Conservation (phyloP, 371 early-diverging fungal species). For the Quaeritorhiza haematococci region DNA sequence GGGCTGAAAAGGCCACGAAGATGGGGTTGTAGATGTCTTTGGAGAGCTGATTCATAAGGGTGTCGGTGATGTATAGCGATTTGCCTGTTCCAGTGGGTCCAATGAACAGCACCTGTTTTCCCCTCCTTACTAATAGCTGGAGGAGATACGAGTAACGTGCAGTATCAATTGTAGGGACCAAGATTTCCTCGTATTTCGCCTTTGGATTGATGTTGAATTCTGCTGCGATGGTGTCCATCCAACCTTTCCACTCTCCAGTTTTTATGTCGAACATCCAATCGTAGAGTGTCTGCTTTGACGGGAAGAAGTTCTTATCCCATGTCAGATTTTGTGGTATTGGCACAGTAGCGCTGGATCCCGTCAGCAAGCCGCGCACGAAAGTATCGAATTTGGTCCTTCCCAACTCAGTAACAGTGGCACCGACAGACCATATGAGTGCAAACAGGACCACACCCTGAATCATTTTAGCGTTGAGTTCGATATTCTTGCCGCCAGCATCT, state of each 20-base stretch:
- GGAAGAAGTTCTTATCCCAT: background rate
- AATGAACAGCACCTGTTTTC: constrained; percentile 42
- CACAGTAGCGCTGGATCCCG: constrained; percentile 13
- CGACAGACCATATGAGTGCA: constrained; percentile 37
- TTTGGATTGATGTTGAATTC: constrained; percentile 39
- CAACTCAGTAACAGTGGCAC: constrained; percentile 35
- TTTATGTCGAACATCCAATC: constrained; percentile 38
- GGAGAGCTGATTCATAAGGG: constrained; percentile 31
- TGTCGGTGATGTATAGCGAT: constrained; percentile 45
- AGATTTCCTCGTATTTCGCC: constrained; percentile 44
- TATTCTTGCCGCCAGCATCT: constrained; percentile 11
- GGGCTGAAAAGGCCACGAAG: constrained; percentile 50
- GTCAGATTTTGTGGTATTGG: background rate
- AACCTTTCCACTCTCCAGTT: constrained; percentile 37
- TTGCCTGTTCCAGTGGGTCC: constrained; percentile 53
- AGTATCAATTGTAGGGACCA: constrained; percentile 50
- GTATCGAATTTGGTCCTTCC: constrained; percentile 34
- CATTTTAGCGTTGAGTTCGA: constrained; percentile 16
- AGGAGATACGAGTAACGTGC: constrained; percentile 42
- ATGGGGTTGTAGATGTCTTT: constrained; percentile 38
- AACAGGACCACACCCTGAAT: constrained; percentile 39
- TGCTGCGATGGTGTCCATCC: constrained; percentile 34
- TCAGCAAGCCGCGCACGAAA: constrained; percentile 18
- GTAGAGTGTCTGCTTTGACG: constrained; percentile 27
- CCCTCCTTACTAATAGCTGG: constrained; percentile 32